phyloP scores from a whole-genome alignment of 2,329 filamentous ascomycete species.

The Fusarium subglutinans region DNA sequence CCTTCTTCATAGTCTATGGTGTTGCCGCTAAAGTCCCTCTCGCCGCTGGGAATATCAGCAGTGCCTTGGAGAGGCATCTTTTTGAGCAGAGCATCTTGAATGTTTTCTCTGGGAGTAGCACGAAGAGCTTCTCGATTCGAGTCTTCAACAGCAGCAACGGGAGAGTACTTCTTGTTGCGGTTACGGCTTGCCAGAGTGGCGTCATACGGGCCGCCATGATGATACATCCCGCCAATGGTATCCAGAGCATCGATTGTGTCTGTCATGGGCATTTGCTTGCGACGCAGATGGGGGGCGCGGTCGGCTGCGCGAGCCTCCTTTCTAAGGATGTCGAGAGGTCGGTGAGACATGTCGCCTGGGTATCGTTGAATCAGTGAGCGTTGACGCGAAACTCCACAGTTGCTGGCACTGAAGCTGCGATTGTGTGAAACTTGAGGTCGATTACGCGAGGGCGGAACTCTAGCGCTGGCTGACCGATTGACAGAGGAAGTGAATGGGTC shows the following conservation, averaged over 20 bases:
- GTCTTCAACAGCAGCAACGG: constrained; percentile 77
- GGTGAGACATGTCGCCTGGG: constrained; percentile 70
- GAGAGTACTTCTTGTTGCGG: constrained; percentile 67
- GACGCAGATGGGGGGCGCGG: constrained; percentile 72
- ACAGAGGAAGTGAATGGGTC: constrained; percentile 46
- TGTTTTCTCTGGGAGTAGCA: constrained; percentile 82
- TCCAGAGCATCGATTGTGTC: constrained; percentile 88
- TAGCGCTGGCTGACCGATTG: constrained; percentile 42
- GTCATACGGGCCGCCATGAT: constrained; percentile 92
- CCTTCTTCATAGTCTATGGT: constrained; percentile 85
- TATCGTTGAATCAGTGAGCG: constrained; percentile 54
- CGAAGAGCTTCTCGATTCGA: constrained; percentile 80
- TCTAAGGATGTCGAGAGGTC: constrained; percentile 73
- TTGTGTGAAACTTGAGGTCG: constrained; percentile 18
- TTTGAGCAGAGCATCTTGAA: constrained; percentile 75
- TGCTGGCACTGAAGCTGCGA: constrained; percentile 39
- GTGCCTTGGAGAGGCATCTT: constrained; percentile 86
- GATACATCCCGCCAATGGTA: constrained; percentile 73
- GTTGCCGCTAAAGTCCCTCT: constrained; percentile 72
- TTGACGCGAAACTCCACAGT: constrained; percentile 21
- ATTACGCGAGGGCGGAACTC: constrained; percentile 22
- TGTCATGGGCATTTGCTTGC: constrained; percentile 71
- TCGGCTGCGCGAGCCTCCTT: constrained; percentile 72
- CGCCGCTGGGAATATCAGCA: constrained; percentile 78
- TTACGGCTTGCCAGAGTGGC: constrained; percentile 82